phyloP scores from a whole-genome alignment of 129 eudicot genomes.

The Artemisia tridentata region DNA sequence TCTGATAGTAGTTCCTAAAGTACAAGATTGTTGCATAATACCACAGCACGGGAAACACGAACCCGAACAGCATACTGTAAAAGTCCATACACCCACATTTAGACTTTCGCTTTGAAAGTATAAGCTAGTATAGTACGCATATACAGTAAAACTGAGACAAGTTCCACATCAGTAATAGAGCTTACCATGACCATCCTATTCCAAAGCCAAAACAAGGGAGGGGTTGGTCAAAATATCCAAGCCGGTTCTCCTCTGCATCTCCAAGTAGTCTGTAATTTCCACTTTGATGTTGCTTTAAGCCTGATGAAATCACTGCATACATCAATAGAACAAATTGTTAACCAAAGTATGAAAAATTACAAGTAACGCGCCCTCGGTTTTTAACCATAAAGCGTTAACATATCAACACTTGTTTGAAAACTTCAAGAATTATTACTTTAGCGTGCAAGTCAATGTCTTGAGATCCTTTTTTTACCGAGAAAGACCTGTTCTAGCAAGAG shows the following conservation, averaged over 20 bases:
- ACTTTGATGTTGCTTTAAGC: slow-evolving; percentile 35
- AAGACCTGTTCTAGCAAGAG: neutral
- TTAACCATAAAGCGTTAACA: slow-evolving; percentile 11
- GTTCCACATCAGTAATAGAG: neutral
- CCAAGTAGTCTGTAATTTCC: slow-evolving; percentile 55
- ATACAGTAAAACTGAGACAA: neutral
- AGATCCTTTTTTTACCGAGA: slow-evolving; percentile 18
- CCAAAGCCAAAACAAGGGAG: slow-evolving; percentile 91
- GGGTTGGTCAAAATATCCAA: slow-evolving; percentile 62
- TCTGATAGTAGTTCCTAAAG: slow-evolving; percentile 71
- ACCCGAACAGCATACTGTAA: slow-evolving; percentile 61
- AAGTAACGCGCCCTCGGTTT: neutral
- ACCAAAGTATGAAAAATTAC: slow-evolving; percentile 9
- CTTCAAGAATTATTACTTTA: slow-evolving; percentile 21
- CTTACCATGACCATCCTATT: slow-evolving; percentile 89
- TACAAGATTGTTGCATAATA: slow-evolving; percentile 73
- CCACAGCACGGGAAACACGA: slow-evolving; percentile 65
- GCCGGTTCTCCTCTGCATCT: slow-evolving; percentile 57
- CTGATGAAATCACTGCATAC: slow-evolving; percentile 39
- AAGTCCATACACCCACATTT: slow-evolving; percentile 5
- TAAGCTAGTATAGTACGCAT: neutral
- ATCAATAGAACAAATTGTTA: slow-evolving; percentile 6
- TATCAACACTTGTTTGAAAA: neutral
- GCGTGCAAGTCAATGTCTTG: slow-evolving; percentile 14
- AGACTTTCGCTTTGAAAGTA: neutral